Conservation (phyloP, 73 alveolate genomes). For the Paramecium octaurelia region DNA sequence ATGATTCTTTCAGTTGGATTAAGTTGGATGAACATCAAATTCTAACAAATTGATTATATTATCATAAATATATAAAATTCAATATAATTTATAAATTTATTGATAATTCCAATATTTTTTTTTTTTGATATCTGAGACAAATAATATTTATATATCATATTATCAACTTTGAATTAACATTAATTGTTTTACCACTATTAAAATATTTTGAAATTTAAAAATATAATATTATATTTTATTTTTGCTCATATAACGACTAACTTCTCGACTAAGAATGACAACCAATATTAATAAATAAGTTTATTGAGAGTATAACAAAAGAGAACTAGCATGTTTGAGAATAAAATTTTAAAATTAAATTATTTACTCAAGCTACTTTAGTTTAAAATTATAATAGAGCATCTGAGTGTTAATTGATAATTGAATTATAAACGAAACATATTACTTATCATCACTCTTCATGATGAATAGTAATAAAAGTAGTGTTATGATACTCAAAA, state of each 20-base stretch:
- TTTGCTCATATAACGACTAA: neutral
- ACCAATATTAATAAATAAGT: neutral
- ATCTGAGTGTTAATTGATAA: neutral
- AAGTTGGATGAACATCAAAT: neutral
- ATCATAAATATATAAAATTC: too few species aligned
- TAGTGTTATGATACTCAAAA: neutral
- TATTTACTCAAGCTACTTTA: neutral
- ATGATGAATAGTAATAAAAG: neutral
- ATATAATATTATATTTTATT: neutral
- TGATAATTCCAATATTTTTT: too few species aligned
- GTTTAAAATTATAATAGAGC: neutral
- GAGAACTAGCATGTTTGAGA: neutral
- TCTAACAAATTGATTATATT: too few species aligned
- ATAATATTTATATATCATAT: too few species aligned
- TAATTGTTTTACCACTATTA: too few species aligned
- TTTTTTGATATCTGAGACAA: neutral
- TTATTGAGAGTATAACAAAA: neutral
- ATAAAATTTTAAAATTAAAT: too few species aligned
- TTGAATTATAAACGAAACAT: neutral
- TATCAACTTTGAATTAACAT: neutral
- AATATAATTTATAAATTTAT: too few species aligned
- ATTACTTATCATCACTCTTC: neutral
- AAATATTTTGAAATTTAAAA: neutral
- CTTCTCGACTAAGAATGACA: neutral
- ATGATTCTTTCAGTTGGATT: neutral